Base-by-base conservation (phyloP, 2,329 filamentous ascomycete species). In the Paecilomyces dactylethromorphus region DNA sequence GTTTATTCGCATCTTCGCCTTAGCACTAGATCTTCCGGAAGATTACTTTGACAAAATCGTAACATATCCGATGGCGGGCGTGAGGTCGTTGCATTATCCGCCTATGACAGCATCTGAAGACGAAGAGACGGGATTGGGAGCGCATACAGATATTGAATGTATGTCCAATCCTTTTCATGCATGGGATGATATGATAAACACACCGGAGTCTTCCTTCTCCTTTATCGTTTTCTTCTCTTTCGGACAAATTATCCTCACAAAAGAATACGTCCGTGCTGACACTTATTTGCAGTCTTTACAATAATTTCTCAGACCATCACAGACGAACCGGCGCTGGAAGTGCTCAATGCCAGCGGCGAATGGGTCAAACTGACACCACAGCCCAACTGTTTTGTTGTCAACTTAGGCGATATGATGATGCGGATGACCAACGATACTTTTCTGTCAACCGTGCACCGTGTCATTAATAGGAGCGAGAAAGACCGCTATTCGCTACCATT, bases 21-120 rank as follows among this genome's bases (percentile, higher is more conserved):
- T 64, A 7, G 56, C 54, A 13, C 54, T 65, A 13, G 53, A 53
- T 8, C 26, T 65, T 8, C 54, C 57, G 35, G 63, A 64, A 50
- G 33, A 53, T 12, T 59, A 64, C 24, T 65, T 65, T 24, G 60
- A 67, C 68, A 70, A 59, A 58, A 71, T 64, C 68, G 73, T 56
- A 64, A 70, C 57, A 70, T 69, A 57, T 24, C 63, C 63, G 4
- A 60, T 57, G 22, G 58, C 58, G 22, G 59, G 58, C 33, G 55
- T 54, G 12, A 56, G 57, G 6, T 49, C 64, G 52, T 35, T 60
- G 15, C 59, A 65, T 56, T 66, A 66, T 52, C 65, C 65, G 15
- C 62, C 63, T 5, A 56, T 58, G 21, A 31, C 24, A 33, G 22
- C 59, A 24, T 51, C 54, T 12, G 26, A 26, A 13, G 49, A 60